Evolutionary conservation across 73 alveolate species (phyloP).

Genomic region (Paramecium pentaurelia): DNA sequence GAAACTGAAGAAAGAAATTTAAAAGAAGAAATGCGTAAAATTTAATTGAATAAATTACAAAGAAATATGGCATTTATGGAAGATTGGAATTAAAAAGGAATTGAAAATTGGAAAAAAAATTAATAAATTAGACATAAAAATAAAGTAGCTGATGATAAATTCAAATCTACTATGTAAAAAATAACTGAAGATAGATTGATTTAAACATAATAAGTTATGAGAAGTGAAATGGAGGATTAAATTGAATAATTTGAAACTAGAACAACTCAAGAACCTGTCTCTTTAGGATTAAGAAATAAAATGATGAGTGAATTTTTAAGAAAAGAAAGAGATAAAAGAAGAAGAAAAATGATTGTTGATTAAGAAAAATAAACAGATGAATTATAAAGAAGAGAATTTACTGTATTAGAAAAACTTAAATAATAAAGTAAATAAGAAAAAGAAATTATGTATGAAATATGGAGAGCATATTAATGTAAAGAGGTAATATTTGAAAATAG

Average conservation of each 20-base stretch:
- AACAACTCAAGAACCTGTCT: constrained; percentile 69
- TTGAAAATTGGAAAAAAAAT: constrained; percentile 96
- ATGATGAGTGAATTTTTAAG: constrained; percentile 86
- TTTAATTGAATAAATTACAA: constrained; percentile 85
- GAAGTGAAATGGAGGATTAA: constrained; percentile 77
- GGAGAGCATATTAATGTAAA: constrained; percentile 92
- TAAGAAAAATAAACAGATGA: constrained; percentile 91
- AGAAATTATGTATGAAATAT: constrained; percentile 90
- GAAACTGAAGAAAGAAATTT: constrained; percentile 71
- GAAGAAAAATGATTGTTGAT: constrained; percentile 93
- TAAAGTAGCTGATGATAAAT: constrained; percentile 86
- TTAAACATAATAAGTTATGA: constrained; percentile 74
- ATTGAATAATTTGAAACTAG: constrained; percentile 86
- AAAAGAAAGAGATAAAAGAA: constrained; percentile 94
- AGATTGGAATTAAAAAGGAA: constrained; percentile 97
- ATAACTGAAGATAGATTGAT: constrained; percentile 75
- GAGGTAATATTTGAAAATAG: constrained; percentile 87
- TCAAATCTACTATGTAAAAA: constrained; percentile 83
- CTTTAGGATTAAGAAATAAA: constrained; percentile 79
- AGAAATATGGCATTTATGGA: constrained; percentile 98
- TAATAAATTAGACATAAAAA: constrained; percentile 87
- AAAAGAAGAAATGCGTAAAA: constrained; percentile 87
- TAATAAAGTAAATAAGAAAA: constrained; percentile 89
- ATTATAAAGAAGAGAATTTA: constrained; percentile 86
- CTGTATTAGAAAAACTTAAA: constrained; percentile 78